Conservation (phyloP, 179 eudicot genomes). For the Vitellaria paradoxa region DNA sequence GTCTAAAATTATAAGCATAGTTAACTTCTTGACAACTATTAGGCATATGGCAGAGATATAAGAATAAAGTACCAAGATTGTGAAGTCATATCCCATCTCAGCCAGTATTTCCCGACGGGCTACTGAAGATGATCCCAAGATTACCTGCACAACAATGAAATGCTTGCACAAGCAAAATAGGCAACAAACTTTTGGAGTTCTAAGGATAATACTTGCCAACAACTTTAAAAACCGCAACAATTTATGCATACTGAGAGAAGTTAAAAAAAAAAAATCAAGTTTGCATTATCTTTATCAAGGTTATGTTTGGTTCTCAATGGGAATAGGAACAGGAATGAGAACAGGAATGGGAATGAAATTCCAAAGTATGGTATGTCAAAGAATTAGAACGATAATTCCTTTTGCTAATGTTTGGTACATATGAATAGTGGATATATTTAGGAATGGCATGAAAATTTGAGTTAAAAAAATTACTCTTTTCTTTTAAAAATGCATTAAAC, state of each 20-base stretch:
- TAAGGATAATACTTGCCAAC: background rate
- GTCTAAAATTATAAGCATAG: background rate
- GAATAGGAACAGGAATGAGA: no score
- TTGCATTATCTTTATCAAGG: background rate
- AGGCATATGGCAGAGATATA: background rate
- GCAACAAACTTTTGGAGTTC: background rate
- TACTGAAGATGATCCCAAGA: slow-evolving; percentile 30
- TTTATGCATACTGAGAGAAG: background rate
- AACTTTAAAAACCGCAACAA: background rate
- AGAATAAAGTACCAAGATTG: slow-evolving; percentile 15
- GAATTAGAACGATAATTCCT: no score
- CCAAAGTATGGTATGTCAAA: no score
- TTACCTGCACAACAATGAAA: slow-evolving; percentile 16
- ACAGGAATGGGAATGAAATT: no score
- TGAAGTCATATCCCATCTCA: slow-evolving; percentile 28
- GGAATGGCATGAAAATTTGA: no score
- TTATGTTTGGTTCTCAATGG: no score
- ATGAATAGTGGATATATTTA: no score
- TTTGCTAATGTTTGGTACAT: no score
- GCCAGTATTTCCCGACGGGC: slow-evolving; percentile 22
- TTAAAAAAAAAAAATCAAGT: background rate
- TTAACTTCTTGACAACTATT: background rate
- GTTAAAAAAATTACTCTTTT: no score
- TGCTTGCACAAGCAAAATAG: background rate
- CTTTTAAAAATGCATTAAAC: no score